phyloP scores from a whole-genome alignment of 768 basidiomycete species.

The Pluteus cervinus region DNA sequence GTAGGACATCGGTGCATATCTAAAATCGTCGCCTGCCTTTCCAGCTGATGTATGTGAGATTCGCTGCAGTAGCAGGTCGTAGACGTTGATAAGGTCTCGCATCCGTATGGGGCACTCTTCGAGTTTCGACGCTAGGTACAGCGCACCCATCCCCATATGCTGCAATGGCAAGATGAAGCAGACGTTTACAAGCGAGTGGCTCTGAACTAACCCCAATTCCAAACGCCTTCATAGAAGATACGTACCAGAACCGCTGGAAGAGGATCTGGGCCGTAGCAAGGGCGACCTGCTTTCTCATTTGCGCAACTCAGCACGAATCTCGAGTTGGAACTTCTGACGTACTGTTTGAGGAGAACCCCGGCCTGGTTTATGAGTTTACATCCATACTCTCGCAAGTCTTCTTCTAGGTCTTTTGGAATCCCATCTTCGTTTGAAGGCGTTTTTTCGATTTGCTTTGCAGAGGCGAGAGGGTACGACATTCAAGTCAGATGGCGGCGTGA shows the following conservation, averaged over 20 bases:
- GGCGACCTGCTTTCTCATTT: constrained; percentile 92
- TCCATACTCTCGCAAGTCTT: constrained; percentile 84
- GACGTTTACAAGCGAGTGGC: constrained; percentile 7
- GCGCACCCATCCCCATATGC: constrained; percentile 87
- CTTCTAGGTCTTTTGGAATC: constrained; percentile 74
- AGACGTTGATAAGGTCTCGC: constrained; percentile 92
- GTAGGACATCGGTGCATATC: constrained; percentile 84
- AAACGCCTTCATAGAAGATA: constrained; percentile 91
- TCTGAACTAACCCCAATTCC: constrained; percentile 74
- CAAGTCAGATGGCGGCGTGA: not conserved
- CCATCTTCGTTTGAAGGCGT: constrained; percentile 84
- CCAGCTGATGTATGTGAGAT: constrained; percentile 44
- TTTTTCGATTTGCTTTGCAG: constrained; percentile 66
- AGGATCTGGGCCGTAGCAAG: constrained; percentile 95
- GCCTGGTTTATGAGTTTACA: constrained; percentile 96
- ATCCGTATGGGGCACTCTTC: constrained; percentile 90
- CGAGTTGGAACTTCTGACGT: constrained; percentile 19
- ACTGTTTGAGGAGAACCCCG: constrained; percentile 89
- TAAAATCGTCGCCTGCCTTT: constrained; percentile 36
- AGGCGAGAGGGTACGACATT: constrained; percentile 77
- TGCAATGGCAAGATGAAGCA: constrained; percentile 21
- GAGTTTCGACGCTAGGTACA: constrained; percentile 84
- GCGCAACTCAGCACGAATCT: constrained; percentile 1
- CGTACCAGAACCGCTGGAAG: constrained; percentile 96
- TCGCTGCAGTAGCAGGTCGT: constrained; percentile 82